Percentiles rank a stretch among this genome's conserved stretches.
These are phyloP conservation scores for Angophora floribunda DNA, from an alignment of 345 rosid species.

Conservation along the genomic window DNA sequence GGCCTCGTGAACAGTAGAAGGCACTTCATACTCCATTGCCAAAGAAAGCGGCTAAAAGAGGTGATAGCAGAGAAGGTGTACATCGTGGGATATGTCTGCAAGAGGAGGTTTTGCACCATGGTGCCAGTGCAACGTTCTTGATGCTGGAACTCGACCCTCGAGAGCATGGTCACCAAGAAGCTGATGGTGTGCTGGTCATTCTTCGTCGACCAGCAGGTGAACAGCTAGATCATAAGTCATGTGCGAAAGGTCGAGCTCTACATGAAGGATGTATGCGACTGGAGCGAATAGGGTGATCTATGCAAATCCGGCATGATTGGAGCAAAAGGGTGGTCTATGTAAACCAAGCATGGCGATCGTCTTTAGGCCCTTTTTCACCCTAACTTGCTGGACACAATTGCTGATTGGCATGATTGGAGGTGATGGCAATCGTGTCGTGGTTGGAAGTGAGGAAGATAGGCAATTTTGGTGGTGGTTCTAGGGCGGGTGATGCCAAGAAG, in stretches of 20 bases:
- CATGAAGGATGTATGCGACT: background rate
- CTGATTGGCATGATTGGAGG: background rate
- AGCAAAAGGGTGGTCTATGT: background rate
- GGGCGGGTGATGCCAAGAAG: rapidly evolving
- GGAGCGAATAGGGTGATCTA: background rate
- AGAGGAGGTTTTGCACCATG: background rate
- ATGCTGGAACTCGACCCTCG: background rate
- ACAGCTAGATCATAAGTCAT: background rate
- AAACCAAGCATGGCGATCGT: background rate
- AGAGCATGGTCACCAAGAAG: background rate
- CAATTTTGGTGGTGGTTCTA: background rate
- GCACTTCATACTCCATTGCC: background rate
- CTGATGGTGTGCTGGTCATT: background rate
- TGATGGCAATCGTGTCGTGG: no score
- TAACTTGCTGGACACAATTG: background rate
- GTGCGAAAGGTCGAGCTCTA: background rate
- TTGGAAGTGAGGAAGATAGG: background rate
- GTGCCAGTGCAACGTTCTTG: background rate
- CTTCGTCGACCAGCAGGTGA: background rate
- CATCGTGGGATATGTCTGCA: background rate
- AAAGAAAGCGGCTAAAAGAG: background rate
- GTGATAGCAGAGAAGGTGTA: background rate
- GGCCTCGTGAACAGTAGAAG: background rate
- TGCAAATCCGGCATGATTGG: background rate
- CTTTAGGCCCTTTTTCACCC: background rate